A percentile compares a stretch with the other conserved stretches of the same genome.
phyloP scores from a whole-genome alignment of 2,329 filamentous ascomycete genomes.

The Pseudogymnoascus sp. region DNA sequence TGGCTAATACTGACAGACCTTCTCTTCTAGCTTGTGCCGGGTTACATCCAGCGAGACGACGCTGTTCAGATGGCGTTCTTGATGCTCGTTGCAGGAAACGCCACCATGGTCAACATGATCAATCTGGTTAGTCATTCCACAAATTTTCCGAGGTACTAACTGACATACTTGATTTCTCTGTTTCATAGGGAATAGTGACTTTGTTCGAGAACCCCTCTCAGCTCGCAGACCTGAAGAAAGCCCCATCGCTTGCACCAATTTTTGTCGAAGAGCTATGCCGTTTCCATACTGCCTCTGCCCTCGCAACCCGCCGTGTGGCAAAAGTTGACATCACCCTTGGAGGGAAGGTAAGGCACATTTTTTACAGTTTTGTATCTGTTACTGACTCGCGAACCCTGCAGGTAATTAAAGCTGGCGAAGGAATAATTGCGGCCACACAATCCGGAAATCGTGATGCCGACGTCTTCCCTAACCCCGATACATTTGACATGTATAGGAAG shows the following conservation, averaged over 20 bases:
- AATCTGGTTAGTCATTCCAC: constrained; percentile 29
- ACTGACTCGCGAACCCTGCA: constrained; percentile 12
- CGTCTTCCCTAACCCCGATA: constrained; percentile 33
- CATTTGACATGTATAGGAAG: constrained; percentile 37
- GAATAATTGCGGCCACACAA: constrained; percentile 40
- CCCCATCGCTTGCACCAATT: constrained; percentile 29
- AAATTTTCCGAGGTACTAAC: neutral
- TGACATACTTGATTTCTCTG: neutral
- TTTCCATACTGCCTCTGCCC: constrained; percentile 39
- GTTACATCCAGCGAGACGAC: constrained; percentile 24
- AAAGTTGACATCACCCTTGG: constrained; percentile 39
- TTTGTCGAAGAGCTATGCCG: constrained; percentile 44
- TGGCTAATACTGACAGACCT: constrained; percentile 14
- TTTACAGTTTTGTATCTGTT: neutral
- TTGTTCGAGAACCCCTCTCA: constrained; percentile 37
- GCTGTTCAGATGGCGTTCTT: constrained; percentile 40
- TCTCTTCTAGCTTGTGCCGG: constrained; percentile 23
- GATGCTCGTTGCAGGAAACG: constrained; percentile 43
- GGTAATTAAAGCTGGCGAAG: constrained; percentile 33
- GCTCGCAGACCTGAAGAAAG: constrained; percentile 32
- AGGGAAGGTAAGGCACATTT: constrained; percentile 28
- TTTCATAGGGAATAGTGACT: constrained; percentile 34
- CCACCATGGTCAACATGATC: constrained; percentile 45
- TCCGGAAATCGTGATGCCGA: constrained; percentile 41
- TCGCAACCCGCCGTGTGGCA: constrained; percentile 40